phyloP scores from a whole-genome alignment of 495 filamentous ascomycete genomes.

The Trypethelium eluteriae region DNA sequence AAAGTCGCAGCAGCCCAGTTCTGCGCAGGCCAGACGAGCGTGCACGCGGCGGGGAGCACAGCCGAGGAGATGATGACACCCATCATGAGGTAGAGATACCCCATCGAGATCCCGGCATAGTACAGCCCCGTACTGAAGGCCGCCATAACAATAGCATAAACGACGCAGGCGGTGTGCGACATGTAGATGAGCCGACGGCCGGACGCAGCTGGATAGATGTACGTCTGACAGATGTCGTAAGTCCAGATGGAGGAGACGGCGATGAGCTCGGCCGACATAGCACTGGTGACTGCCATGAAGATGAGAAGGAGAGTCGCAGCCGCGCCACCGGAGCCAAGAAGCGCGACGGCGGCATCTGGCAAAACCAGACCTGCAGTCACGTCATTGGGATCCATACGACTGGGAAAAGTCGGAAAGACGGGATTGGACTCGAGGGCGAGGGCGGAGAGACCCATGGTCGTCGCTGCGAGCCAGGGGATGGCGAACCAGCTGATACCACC shows the following conservation, averaged over 20 bases:
- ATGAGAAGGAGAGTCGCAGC: conserved; percentile 75
- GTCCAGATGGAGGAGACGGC: conserved; percentile 90
- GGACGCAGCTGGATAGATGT: conserved; percentile 47
- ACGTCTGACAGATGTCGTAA: conserved; percentile 70
- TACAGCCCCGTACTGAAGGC: conserved; percentile 74
- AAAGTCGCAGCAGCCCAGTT: conserved; percentile 71
- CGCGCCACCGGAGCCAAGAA: conserved; percentile 83
- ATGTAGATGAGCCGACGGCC: conserved; percentile 80
- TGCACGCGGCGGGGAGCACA: conserved; percentile 71
- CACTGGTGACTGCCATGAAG: conserved; percentile 94
- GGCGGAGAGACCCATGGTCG: conserved; percentile 87
- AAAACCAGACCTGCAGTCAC: conserved; percentile 83
- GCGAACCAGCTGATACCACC: conserved; percentile 93
- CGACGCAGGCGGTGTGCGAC: conserved; percentile 67
- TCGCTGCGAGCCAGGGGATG: conserved; percentile 88
- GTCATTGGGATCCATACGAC: conserved; percentile 64
- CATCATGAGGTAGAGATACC: conserved; percentile 81
- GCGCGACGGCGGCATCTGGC: conserved; percentile 79
- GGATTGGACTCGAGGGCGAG: conserved; percentile 73
- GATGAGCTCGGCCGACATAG: conserved; percentile 82
- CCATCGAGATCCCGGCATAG: conserved; percentile 57
- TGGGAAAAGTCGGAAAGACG: conserved; percentile 62
- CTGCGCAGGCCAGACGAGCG: conserved; percentile 74
- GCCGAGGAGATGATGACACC: conserved; percentile 72
- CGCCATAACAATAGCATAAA: conserved; percentile 77